A percentile compares a stretch with the other conserved stretches of the same genome.
Evolutionary conservation across 169 alveolate genomes (phyloP).

Genomic region (Cyclospora cayetanensis): DNA sequence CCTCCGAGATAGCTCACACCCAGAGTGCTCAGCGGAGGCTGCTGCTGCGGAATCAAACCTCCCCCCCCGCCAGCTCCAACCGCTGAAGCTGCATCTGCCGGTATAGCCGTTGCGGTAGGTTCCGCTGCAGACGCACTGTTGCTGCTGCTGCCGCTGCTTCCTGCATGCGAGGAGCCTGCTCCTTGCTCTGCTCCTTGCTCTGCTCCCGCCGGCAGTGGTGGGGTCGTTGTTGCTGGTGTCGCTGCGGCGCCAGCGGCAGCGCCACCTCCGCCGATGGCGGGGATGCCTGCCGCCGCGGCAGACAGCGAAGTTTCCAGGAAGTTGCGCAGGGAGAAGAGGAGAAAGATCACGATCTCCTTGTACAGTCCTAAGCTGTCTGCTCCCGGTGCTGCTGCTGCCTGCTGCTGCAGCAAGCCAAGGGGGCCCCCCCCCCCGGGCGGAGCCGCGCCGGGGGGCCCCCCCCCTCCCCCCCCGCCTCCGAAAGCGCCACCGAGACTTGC

Average conservation of each 20-base stretch:
- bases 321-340: not conserved
- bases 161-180: not conserved
- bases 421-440: not conserved
- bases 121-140: not conserved
- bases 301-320: not conserved
- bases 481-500: conserved; percentile 2
- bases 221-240: not conserved
- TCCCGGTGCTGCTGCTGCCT: not conserved
- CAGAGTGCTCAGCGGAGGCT: not conserved
- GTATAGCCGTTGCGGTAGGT: not conserved
- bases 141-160: not conserved
- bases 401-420: not conserved
- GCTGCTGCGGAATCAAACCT: conserved; percentile 19
- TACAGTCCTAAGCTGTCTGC: not conserved
- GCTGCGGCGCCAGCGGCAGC: conserved; percentile 15
- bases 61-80: not conserved
- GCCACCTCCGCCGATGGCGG: not conserved
- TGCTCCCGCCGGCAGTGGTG: not conserved
- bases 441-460: not conserved
- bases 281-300: conserved; percentile 3
- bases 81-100: not conserved
- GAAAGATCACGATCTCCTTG: not conserved
- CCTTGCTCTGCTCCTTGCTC: not conserved
- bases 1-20: not conserved
- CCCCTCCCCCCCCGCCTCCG: too few relatives aligned